Conservation (phyloP, 495 filamentous ascomycete genomes). For the Chaetomidium leptoderma region DNA sequence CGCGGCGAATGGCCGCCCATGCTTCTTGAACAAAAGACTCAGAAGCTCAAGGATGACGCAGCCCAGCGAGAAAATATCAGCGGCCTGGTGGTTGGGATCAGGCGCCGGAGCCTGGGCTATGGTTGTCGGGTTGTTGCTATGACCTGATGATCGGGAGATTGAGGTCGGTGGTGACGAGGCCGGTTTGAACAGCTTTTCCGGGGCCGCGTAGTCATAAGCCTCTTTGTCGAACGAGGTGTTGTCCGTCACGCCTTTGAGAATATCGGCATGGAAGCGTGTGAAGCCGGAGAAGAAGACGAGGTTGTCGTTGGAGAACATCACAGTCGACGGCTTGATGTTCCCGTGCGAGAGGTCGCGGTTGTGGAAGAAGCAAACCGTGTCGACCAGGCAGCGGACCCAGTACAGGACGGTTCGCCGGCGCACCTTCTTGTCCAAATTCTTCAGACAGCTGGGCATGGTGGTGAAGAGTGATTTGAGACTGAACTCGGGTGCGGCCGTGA, state of each 20-base stretch:
- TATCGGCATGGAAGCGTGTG: slow-evolving; percentile 52
- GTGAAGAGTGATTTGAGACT: slow-evolving; percentile 75
- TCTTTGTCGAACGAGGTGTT: slow-evolving; percentile 61
- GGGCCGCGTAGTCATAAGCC: slow-evolving; percentile 80
- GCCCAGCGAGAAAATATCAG: slow-evolving; percentile 76
- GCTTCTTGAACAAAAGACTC: slow-evolving; percentile 68
- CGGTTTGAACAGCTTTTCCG: slow-evolving; percentile 66
- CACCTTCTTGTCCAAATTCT: slow-evolving; percentile 66
- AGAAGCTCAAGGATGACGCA: slow-evolving; percentile 66
- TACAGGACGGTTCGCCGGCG: slow-evolving; percentile 65
- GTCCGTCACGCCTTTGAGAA: slow-evolving; percentile 37
- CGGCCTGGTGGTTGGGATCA: slow-evolving; percentile 44
- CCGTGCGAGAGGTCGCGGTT: slow-evolving; percentile 66
- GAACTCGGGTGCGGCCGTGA: slow-evolving; percentile 68
- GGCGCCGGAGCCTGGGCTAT: slow-evolving; percentile 36
- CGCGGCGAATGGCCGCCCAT: slow-evolving; percentile 62
- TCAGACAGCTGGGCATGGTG: slow-evolving; percentile 61
- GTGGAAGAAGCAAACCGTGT: slow-evolving; percentile 75
- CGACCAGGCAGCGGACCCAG: slow-evolving; percentile 84
- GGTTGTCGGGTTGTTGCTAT: slow-evolving; percentile 27
- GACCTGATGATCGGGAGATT: slow-evolving; percentile 26
- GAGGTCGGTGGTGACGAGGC: slow-evolving; percentile 31
- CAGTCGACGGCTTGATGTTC: slow-evolving; percentile 78
- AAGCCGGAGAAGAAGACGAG: slow-evolving; percentile 70
- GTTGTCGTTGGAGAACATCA: slow-evolving; percentile 68